Base-by-base conservation (phyloP, 257 asterid genomes). In the Coffea canephora region DNA sequence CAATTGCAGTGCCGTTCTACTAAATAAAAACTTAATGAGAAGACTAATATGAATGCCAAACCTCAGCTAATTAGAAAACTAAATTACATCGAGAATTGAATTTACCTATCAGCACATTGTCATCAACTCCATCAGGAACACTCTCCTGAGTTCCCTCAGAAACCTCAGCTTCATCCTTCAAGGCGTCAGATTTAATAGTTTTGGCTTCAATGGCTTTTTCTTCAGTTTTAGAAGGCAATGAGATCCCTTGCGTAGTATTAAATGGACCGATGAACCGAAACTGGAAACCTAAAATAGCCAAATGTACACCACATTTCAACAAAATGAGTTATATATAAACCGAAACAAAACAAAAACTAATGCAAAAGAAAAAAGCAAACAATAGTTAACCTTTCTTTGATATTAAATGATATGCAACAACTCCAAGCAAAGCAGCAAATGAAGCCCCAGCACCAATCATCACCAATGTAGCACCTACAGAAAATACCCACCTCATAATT, bases 401-500 rank as follows among this genome's bases (percentile, higher is more conserved):
- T 68, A 91, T 62, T 23, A 90, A 87, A 84, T 84, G 80, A 77
- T 82, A 90, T 49, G 91, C 89, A 77, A 92, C 46, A 55, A 90
- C 85, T 50, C 95, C 97, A 80, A 93, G 84, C 78, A 87, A 81
- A 59, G 86, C 92, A 74, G 86, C 88, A 81, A 86, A 81, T 23
- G 96, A 91, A 71, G 90, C 91, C 79, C 91, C 96, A 80, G 81
- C 45, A 61, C 96, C 92, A 82, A 91, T 62, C 41, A 88, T 80
- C 82, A 90, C 76, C 84, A 91, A 80, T 83, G 84, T 80, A 71
- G 83, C 71, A 65, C 64, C 85, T 77, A 66, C 75, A 65, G 71
- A 82, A 45, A 64, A 25, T 10, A 27, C 39, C 19, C 19, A 5
- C 4, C 77, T 48, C 64, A 78, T 6, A 9, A 74, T 67, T 5